Evolutionary conservation across 192 early-diverging fungal species (phyloP), one percentile per base, ranked within the genome.

Genomic region (Thamnidium elegans): DNA sequence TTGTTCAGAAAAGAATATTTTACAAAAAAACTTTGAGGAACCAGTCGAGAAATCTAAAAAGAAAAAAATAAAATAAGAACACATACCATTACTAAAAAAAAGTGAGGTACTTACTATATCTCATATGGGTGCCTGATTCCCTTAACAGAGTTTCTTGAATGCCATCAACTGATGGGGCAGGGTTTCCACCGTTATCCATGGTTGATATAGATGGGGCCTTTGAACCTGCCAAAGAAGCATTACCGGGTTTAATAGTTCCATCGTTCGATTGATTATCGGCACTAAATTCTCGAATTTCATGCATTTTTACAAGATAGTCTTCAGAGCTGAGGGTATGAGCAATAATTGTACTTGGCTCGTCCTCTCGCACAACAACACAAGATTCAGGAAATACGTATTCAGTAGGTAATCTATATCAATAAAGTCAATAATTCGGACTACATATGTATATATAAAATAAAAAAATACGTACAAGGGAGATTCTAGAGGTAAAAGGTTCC

Each of bases 271-370:
- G 43, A 4, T 47, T 54, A 10, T 54, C 59, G 50, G 45, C 44
- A 39, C 59, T 44, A 30, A 58, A 62, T 32, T 78, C 70, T 43
- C 69, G 68, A 59, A 72, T 73, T 32, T 66, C 74, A 17, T 78
- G 77, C 26, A 92, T 77, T 62, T 90, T 85, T n/a, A 84, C 81
- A 10, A 85, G 72, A 47, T 92, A 92, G 20, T 89, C 83, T 45
- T 80, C 75, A 1, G 86, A 92, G 50, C 86, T 88, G 34, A 98
- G 76, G 0, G 96, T 89, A 71, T 91, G 89, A 3, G 96, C 90
- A 60, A 98, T 93, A 59, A 98, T 95, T 0, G 94, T 92, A 67
- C 91, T 92, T 2, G 94, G 94, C 67, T 98, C 94, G 58, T 92
- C 86, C 68, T 98, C 94, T 50, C 92, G 84, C 9, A 96, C 86